A percentile compares a stretch with the other conserved stretches of the same genome.
Evolutionary conservation across 768 basidiomycete genomes (phyloP).

Genomic region (Zangia roseola): DNA sequence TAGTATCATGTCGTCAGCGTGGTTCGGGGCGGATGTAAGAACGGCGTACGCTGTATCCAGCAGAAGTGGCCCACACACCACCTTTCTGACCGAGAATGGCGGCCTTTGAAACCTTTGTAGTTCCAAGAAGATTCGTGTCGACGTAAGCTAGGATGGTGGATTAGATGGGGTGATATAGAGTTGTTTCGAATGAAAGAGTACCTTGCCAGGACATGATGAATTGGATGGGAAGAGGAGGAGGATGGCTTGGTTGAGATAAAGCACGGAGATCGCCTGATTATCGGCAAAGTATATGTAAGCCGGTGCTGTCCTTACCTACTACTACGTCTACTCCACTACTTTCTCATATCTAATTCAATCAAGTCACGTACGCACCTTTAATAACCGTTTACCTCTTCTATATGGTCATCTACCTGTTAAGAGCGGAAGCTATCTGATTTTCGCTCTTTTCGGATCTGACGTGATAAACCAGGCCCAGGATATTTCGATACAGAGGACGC

Average conservation of each 20-base stretch:
- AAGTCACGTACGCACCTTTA: too few species aligned
- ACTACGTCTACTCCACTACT: too few species aligned
- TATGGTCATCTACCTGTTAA: too few species aligned
- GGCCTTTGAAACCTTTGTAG: conserved; percentile 66
- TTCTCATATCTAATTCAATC: too few species aligned
- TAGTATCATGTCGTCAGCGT: neutral
- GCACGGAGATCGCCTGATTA: conserved; percentile 33
- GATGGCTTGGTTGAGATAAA: conserved; percentile 2
- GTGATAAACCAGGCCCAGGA: too few species aligned
- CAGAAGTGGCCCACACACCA: conserved; percentile 30
- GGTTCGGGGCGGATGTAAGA: neutral
- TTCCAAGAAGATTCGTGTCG: conserved; percentile 75
- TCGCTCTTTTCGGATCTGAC: too few species aligned
- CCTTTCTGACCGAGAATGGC: conserved; percentile 42
- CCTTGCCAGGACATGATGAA: conserved; percentile 71
- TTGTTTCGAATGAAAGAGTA: conserved; percentile 33
- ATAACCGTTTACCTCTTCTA: too few species aligned
- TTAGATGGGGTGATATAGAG: neutral
- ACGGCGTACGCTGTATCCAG: conserved; percentile 16
- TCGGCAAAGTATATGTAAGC: conserved; percentile 29
- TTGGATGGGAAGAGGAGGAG: conserved; percentile 9
- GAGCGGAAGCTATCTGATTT: too few species aligned
- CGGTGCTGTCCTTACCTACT: conserved; percentile 20
- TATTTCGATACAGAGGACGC: too few species aligned
- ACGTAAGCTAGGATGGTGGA: conserved; percentile 70